Evolutionary conservation across 2,329 filamentous ascomycete species (phyloP).

Genomic region (Fusarium veterinarium): DNA sequence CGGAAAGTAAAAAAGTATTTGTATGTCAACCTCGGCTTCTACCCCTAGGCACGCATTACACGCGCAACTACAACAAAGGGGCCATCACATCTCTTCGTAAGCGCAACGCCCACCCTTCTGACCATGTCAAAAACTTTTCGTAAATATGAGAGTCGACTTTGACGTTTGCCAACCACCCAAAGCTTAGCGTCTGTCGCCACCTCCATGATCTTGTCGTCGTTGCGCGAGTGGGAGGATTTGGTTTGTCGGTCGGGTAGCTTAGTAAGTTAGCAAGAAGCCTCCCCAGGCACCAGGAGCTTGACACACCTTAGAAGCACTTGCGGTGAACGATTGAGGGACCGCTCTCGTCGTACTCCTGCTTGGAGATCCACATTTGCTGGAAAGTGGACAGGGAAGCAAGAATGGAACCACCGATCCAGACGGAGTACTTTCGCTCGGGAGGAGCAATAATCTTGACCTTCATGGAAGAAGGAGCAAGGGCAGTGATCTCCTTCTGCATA

Average conservation of each 20-base stretch:
- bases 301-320: slow-evolving; percentile 98
- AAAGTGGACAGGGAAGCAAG: slow-evolving; percentile 99
- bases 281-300: background rate
- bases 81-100: slow-evolving; percentile 60
- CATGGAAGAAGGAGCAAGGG: slow-evolving; percentile 99
- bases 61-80: slow-evolving; percentile 64
- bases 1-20: slow-evolving; percentile 60
- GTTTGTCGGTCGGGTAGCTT: slow-evolving; percentile 48
- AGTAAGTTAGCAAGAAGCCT: slow-evolving; percentile 38
- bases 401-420: slow-evolving; percentile 99
- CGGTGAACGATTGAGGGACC: slow-evolving; percentile 99
- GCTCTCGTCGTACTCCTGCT: slow-evolving; percentile 99
- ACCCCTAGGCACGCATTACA: slow-evolving; percentile 62
- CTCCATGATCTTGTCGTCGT: slow-evolving; percentile 58
- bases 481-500: slow-evolving; percentile 99
- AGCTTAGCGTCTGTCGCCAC: slow-evolving; percentile 57
- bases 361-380: slow-evolving; percentile 99
- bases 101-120: slow-evolving; percentile 62
- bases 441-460: slow-evolving; percentile 99
- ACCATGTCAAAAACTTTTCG: slow-evolving; percentile 68
- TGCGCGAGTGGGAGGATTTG: slow-evolving; percentile 50
- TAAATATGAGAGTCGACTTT: slow-evolving; percentile 66
- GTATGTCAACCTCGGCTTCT: slow-evolving; percentile 68
- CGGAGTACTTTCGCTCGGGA: slow-evolving; percentile 99
- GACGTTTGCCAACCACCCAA: slow-evolving; percentile 60